Evolutionary conservation across 768 basidiomycete genomes (phyloP).

Genomic region (Suillus variegatus): DNA sequence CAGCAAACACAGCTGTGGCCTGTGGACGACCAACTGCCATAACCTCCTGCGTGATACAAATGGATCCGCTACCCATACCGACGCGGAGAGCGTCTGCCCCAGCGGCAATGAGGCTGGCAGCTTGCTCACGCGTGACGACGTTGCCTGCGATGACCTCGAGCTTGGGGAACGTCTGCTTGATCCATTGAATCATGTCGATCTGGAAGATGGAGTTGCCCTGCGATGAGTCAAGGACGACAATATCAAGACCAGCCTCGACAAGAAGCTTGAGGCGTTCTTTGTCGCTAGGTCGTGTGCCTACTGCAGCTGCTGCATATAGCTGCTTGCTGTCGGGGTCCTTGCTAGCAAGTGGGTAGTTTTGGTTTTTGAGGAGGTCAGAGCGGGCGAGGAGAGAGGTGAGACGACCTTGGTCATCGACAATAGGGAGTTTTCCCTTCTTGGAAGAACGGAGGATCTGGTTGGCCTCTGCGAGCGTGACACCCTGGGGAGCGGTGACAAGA

Average conservation of each 20-base stretch:
- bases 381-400: slow-evolving; percentile 88
- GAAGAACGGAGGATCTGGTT: slow-evolving; percentile 93
- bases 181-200: slow-evolving; percentile 92
- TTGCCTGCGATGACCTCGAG: slow-evolving; percentile 97
- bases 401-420: slow-evolving; percentile 64
- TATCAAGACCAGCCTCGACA: slow-evolving; percentile 93
- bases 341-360: slow-evolving; percentile 92
- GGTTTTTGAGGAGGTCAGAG: slow-evolving; percentile 96
- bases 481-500: slow-evolving; percentile 84
- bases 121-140: slow-evolving; percentile 97
- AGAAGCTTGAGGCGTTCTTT: slow-evolving; percentile 82
- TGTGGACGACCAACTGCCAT: slow-evolving; percentile 99
- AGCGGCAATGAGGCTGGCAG: slow-evolving; percentile 88
- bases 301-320: slow-evolving; percentile 92
- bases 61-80: slow-evolving; percentile 98
- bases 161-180: slow-evolving; percentile 81
- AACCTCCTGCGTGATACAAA: slow-evolving; percentile 99
- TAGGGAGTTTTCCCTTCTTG: slow-evolving; percentile 97
- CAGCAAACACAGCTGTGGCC: slow-evolving; percentile 96
- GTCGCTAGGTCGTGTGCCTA: slow-evolving; percentile 91
- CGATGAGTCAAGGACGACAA: slow-evolving; percentile 92
- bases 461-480: slow-evolving; percentile 88
- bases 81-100: slow-evolving; percentile 95
- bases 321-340: slow-evolving; percentile 92
- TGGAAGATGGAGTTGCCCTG: slow-evolving; percentile 96